phyloP scores from a whole-genome alignment of 352 stramenopile species.

The Pythium monospermum region DNA sequence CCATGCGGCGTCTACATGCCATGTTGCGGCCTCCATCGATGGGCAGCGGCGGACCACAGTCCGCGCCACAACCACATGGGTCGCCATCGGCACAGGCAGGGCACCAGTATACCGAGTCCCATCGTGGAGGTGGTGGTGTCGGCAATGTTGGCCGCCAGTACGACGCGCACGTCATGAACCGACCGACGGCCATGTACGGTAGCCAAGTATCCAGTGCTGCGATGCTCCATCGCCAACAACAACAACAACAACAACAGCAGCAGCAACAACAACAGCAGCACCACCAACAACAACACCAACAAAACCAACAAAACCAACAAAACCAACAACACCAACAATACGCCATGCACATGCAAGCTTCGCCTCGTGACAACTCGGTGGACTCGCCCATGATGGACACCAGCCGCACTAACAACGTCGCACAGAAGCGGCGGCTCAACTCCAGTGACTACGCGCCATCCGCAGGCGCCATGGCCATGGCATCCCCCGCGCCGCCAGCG shows the following conservation, averaged over 20 bases:
- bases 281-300: no score
- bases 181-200: neutral
- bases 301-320: no score
- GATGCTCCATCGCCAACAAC: neutral
- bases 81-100: no score
- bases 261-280: no score
- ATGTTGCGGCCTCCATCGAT: conserved; percentile 33
- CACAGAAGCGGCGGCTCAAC: conserved; percentile 12
- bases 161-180: neutral
- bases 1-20: no score
- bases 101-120: no score
- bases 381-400: conserved; percentile 3
- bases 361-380: neutral
- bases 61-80: no score
- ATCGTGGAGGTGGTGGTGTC: no score
- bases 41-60: no score
- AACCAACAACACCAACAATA: conserved; percentile 5
- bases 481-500: neutral
- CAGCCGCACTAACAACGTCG: neutral
- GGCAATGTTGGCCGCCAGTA: neutral
- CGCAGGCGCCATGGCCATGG: neutral
- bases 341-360: neutral
- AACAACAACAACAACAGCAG: no score
- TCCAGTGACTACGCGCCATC: conserved; percentile 3
- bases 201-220: neutral